Evolutionary conservation across 23 red algal species (phyloP), one percentile per base, ranked within the genome.

Genomic region (Gracilaria gracilis): DNA sequence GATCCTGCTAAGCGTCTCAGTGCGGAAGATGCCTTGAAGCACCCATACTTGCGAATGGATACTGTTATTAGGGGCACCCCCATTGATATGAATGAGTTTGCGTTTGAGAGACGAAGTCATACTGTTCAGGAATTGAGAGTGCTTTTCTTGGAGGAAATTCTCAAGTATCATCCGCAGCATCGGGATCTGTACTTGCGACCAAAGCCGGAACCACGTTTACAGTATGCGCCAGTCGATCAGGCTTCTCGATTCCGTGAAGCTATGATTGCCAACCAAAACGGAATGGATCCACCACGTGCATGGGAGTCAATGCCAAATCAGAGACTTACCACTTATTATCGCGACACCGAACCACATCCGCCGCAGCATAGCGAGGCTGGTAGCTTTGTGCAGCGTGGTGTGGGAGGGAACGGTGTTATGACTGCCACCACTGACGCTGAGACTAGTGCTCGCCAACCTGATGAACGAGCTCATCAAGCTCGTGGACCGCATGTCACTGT

Each of bases 131-230:
- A 93, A 58, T 64, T 98, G 31, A 88, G 97, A 17, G 7, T 32
- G 19, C 80, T 98, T 53, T 98, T 98, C 81, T 62, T 93, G 86
- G 94, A 95, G 32, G 97, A 98, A 74, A 98, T 98, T 55, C 83
- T 92, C 39, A 92, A 95, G 42, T 95, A 96, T 78, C 96, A 98
- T 80, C 96, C 96, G 0, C 86, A 90, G 38, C 78, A 86, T n/a
- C 81, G 84, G 31, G 92, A 98, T 57, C 47, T 75, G 17, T 83
- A 93, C 5, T 62, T 92, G 67, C 49, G 50, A 28, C 89, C 61
- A 19, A 62, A 59, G 17, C 75, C 42, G 19, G 58, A 84, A 59
- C 62, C 79, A 15, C 37, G 59, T 29, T 62, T 92, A 44, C 77
- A 61, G 23, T 94, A 87, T 34, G 90, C 82, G 8, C 65, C 83